Evolutionary conservation across 495 filamentous ascomycete species (phyloP).

Genomic region (Gamarada debralockiae): DNA sequence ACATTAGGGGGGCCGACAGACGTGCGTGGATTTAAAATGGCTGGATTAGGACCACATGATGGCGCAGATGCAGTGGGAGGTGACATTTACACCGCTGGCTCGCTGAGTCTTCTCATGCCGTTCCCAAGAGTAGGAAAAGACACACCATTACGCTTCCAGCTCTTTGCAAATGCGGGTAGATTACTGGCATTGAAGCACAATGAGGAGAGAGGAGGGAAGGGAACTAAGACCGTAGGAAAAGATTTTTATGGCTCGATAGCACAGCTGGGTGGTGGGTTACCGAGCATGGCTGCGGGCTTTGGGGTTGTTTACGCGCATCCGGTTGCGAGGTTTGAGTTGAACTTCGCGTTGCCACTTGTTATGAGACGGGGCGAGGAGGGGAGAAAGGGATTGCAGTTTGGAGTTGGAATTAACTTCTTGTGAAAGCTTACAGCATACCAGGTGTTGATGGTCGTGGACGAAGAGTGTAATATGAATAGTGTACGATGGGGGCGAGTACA

Average conservation of each 20-base stretch:
- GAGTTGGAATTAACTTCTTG: slow-evolving; percentile 90
- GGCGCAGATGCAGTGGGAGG: slow-evolving; percentile 82
- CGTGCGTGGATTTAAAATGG: slow-evolving; percentile 87
- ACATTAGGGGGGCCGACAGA: slow-evolving; percentile 91
- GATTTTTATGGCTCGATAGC: slow-evolving; percentile 47
- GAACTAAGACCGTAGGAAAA: slow-evolving; percentile 27
- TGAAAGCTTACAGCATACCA: slow-evolving; percentile 33
- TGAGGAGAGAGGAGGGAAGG: neutral
- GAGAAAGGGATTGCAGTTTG: slow-evolving; percentile 87
- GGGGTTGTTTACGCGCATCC: slow-evolving; percentile 93
- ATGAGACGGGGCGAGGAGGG: slow-evolving; percentile 76
- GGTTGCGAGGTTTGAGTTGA: slow-evolving; percentile 88
- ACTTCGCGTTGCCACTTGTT: slow-evolving; percentile 86
- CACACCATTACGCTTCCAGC: slow-evolving; percentile 80
- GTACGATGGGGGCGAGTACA: neutral
- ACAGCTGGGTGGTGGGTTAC: slow-evolving; percentile 69
- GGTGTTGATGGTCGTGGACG: neutral
- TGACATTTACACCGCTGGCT: slow-evolving; percentile 84
- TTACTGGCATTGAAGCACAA: slow-evolving; percentile 62
- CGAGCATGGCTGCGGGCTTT: slow-evolving; percentile 81
- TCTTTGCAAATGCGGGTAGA: slow-evolving; percentile 87
- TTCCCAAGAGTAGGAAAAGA: slow-evolving; percentile 74
- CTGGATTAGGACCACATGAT: slow-evolving; percentile 84
- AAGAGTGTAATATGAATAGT: neutral
- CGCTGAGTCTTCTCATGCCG: slow-evolving; percentile 78